These are phyloP conservation scores for Paulownia fortunei DNA, from an alignment of 257 asterid species.

Conservation along the genomic window DNA sequence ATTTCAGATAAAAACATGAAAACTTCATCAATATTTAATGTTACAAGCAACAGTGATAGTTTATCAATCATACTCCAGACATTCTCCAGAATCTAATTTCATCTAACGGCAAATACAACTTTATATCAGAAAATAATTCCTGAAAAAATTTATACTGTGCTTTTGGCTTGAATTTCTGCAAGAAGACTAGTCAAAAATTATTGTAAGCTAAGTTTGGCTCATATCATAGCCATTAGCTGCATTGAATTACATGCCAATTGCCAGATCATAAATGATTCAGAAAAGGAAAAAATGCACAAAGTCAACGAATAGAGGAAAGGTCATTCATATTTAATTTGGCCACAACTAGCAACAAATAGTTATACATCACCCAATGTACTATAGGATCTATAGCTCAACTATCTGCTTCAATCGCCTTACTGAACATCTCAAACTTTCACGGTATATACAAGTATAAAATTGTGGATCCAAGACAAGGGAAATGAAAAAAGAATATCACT, in stretches of 20 bases:
- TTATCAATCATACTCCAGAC: no score
- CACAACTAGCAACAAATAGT: slow-evolving; percentile 38
- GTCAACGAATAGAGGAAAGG: slow-evolving; percentile 1
- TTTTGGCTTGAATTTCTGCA: not conserved
- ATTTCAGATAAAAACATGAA: no score
- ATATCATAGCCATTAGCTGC: no score
- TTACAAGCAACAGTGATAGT: no score
- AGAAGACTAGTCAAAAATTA: no score
- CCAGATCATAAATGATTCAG: not conserved
- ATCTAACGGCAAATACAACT: no score
- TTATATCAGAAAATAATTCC: no score
- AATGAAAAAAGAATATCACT: slow-evolving; percentile 37
- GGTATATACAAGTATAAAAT: slow-evolving; percentile 67
- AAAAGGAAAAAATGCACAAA: not conserved
- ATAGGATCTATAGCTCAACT: slow-evolving; percentile 44
- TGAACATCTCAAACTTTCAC: slow-evolving; percentile 48
- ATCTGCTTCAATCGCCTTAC: slow-evolving; percentile 41
- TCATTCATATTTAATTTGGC: slow-evolving; percentile 11
- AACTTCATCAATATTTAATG: no score
- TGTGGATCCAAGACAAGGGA: slow-evolving; percentile 33
- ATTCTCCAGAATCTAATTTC: no score
- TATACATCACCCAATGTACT: slow-evolving; percentile 31
- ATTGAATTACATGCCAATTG: not conserved
- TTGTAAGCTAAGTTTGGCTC: no score
- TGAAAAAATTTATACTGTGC: no score